Conservation (phyloP, 73 alveolate genomes). For the Paramecium sonneborni region DNA sequence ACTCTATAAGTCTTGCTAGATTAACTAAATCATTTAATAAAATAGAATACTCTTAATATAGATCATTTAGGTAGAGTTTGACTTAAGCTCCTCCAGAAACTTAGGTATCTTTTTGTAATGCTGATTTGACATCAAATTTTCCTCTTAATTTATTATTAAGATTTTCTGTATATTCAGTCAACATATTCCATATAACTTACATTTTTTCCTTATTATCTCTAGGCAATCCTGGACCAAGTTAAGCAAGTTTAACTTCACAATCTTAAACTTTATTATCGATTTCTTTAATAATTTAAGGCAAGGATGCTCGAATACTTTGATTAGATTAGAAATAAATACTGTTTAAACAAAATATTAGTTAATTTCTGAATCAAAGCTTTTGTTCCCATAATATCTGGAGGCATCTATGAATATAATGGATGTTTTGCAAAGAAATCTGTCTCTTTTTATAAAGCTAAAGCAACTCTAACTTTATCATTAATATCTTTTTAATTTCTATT, state of each 20-base stretch:
- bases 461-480: slow-evolving; percentile 72
- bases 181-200: slow-evolving; percentile 95
- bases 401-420: slow-evolving; percentile 75
- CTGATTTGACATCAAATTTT: slow-evolving; percentile 77
- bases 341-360: slow-evolving; percentile 79
- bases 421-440: slow-evolving; percentile 66
- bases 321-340: neutral
- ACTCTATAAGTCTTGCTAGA: slow-evolving; percentile 54
- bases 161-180: slow-evolving; percentile 94
- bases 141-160: slow-evolving; percentile 92
- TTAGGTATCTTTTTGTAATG: slow-evolving; percentile 61
- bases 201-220: slow-evolving; percentile 85
- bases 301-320: slow-evolving; percentile 72
- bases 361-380: slow-evolving; percentile 81
- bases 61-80: slow-evolving; percentile 30
- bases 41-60: slow-evolving; percentile 47
- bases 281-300: slow-evolving; percentile 95
- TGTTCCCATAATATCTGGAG: slow-evolving; percentile 84
- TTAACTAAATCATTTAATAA: neutral
- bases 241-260: slow-evolving; percentile 76
- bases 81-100: slow-evolving; percentile 77
- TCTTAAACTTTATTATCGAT: slow-evolving; percentile 74
- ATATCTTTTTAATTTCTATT: slow-evolving; percentile 89
- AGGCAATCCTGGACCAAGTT: slow-evolving; percentile 91
- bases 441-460: slow-evolving; percentile 69